A percentile compares a stretch with the other conserved stretches of the same genome.
phyloP scores from a whole-genome alignment of 2,329 filamentous ascomycete species.

The Macrophomina pseudophaseolina region DNA sequence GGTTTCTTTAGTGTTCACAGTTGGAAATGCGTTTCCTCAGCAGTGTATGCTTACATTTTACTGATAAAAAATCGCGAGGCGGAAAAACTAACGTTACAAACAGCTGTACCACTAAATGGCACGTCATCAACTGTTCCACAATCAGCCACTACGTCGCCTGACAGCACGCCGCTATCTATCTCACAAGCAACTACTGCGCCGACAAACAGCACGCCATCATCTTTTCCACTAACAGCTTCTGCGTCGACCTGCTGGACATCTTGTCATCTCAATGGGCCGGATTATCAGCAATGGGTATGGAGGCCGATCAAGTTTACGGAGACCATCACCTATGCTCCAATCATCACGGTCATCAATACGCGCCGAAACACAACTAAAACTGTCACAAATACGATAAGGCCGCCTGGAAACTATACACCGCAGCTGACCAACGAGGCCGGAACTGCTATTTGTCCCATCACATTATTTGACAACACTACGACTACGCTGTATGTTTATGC shows the following conservation, averaged over 20 bases:
- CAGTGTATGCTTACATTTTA: background rate
- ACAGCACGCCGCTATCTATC: background rate
- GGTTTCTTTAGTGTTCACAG: background rate
- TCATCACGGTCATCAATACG: background rate
- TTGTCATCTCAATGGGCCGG: background rate
- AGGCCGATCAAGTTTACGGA: constrained; percentile 1
- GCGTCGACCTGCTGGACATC: background rate
- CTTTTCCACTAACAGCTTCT: background rate
- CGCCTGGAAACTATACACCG: background rate
- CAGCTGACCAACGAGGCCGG: background rate
- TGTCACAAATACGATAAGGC: background rate
- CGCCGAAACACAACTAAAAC: constrained; percentile 4
- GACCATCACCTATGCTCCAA: background rate
- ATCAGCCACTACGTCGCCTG: background rate
- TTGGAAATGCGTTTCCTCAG: background rate
- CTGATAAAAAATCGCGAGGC: background rate
- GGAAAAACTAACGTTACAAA: background rate
- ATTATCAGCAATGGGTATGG: background rate
- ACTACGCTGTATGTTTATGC: background rate
- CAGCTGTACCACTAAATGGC: background rate
- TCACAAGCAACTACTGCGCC: background rate
- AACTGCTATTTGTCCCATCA: background rate
- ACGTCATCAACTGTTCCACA: background rate
- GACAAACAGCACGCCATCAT: background rate
- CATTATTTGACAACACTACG: background rate